These are phyloP conservation scores for Logfia minima DNA, from an alignment of 129 eudicot genomes.

Conservation along the genomic window DNA sequence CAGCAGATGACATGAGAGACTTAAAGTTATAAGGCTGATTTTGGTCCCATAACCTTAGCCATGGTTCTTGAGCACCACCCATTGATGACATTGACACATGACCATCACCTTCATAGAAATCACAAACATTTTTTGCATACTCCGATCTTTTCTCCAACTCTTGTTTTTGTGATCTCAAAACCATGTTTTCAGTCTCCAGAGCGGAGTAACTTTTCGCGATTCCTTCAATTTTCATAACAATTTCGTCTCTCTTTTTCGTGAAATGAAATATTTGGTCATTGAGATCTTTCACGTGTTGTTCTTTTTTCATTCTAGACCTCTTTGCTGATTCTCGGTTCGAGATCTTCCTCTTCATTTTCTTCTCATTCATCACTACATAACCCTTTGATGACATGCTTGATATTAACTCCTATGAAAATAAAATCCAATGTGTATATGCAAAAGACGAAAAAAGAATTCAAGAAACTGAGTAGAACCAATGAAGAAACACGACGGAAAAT, in stretches of 20 bases:
- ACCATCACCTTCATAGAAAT: slow-evolving; percentile 26
- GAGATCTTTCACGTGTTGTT: slow-evolving; percentile 55
- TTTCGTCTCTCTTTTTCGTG: slow-evolving; percentile 38
- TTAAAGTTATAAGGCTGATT: slow-evolving; percentile 34
- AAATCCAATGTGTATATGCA: background rate
- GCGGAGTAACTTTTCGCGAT: slow-evolving; percentile 2
- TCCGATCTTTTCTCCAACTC: slow-evolving; percentile 50
- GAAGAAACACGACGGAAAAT: slow-evolving; percentile 60
- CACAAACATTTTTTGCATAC: slow-evolving; percentile 38
- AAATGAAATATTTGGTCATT: slow-evolving; percentile 38
- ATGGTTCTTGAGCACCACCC: slow-evolving; percentile 38
- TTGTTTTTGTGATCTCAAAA: slow-evolving; percentile 39
- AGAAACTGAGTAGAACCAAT: slow-evolving; percentile 69
- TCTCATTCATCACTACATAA: slow-evolving; percentile 45
- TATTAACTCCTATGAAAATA: background rate
- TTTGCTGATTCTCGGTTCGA: slow-evolving; percentile 73
- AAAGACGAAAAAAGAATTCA: slow-evolving; percentile 18
- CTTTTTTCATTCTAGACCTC: slow-evolving; percentile 64
- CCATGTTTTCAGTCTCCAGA: slow-evolving; percentile 43
- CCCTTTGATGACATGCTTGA: slow-evolving; percentile 36
- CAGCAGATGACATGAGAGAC: slow-evolving; percentile 29
- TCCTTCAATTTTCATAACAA: slow-evolving; percentile 32
- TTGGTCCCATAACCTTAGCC: slow-evolving; percentile 44
- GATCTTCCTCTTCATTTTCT: slow-evolving; percentile 64
- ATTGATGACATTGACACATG: background rate